Base-by-base conservation (phyloP, 176 grass and related monocot genomes). In the Thinopyrum elongatum region DNA sequence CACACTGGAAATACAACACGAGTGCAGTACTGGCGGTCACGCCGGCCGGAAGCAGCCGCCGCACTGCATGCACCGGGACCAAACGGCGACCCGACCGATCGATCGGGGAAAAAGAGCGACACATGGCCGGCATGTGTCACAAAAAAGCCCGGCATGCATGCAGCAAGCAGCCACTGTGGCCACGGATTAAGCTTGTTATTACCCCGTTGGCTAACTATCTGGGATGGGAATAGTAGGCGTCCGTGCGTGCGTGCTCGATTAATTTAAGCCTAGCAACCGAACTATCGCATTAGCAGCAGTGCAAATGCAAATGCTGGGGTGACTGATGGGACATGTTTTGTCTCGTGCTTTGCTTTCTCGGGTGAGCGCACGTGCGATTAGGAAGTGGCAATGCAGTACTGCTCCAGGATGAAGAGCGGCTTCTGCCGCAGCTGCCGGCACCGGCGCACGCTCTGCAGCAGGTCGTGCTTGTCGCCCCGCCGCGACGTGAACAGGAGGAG, bases 341-440 rank as follows among this genome's bases (percentile, higher is more conserved):
- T 46, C 10, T 12, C 10, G 41, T 39, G 38, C 38, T 39, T 39
- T 39, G 36, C 38, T 39, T 31, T 28, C 61, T 66, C 16, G 14
- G 15, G 3, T 29, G 65, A 33, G 34, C 30, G 65, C 67, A n/a
- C 27, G 80, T 38, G 75, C 41, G 1, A 51, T 58, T 59, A 92
- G 70, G 88, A 91, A 25, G 88, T 91, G 90, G 94, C 90, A 85
- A 99, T 88, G 94, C 92, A 99, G 86, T 92, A 99, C 30, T 85
- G 94, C 84, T 99, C 97, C 79, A 91, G 88, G 76, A 99, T 94
- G 84, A 99, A 99, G 78, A 99, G 77, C 17, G 74, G 90, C 28
- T 85, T 91, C 84, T 90, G 77, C 12, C 90, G 75, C 29, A 96
- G 97, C 87, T 99, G 92, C 73, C 92, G 87, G 97, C 97, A 99